phyloP scores from a whole-genome alignment of 192 early-diverging fungal species.

The Allomyces macrogynus region DNA sequence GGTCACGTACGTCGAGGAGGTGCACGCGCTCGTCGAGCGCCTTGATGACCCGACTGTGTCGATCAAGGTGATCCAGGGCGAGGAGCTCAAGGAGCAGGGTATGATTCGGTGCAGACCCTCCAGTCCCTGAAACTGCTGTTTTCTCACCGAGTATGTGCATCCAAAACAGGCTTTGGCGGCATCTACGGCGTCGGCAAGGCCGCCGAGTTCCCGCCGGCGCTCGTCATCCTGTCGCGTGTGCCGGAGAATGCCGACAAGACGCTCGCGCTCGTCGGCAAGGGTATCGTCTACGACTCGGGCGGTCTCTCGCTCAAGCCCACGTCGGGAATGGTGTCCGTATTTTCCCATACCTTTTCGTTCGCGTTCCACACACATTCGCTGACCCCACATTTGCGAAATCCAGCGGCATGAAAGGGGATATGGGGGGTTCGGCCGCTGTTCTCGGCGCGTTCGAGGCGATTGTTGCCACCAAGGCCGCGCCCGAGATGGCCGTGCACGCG shows the following conservation, averaged over 20 bases:
- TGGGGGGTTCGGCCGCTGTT: constrained; percentile 27
- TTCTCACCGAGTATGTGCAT: constrained; percentile 1
- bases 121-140: no score
- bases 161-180: constrained; percentile 9
- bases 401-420: constrained; percentile 24
- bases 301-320: constrained; percentile 22
- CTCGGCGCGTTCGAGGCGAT: constrained; percentile 22
- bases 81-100: constrained; percentile 18
- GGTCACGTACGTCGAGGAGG: constrained; percentile 15
- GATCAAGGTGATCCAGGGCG: constrained; percentile 21
- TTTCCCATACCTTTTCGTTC: constrained; percentile 2
- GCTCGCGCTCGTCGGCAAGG: constrained; percentile 31
- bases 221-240: constrained; percentile 19
- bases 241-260: constrained; percentile 15
- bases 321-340: constrained; percentile 10
- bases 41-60: not conserved
- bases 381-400: constrained; percentile 3
- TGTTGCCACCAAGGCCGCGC: constrained; percentile 8
- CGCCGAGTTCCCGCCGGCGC: constrained; percentile 16
- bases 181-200: constrained; percentile 29
- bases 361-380: not conserved
- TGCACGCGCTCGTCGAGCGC: constrained; percentile 5
- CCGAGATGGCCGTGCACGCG: constrained; percentile 8
- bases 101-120: no score
- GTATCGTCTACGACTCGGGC: constrained; percentile 33